These are phyloP conservation scores for Picochlorum sp. DNA, from an alignment of 139 green algal species.

Conservation along the genomic window DNA sequence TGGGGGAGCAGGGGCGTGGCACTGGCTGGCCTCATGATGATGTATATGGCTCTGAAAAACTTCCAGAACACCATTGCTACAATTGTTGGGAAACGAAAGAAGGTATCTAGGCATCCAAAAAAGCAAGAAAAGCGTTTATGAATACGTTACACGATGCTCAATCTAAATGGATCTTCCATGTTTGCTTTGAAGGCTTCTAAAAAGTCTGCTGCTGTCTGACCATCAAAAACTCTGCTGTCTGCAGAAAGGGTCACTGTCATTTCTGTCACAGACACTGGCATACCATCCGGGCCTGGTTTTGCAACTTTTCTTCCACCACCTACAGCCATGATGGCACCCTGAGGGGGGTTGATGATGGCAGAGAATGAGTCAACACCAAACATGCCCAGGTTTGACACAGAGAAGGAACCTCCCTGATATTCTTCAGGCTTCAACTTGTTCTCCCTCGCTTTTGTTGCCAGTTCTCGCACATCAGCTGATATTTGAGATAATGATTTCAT, in stretches of 20 bases:
- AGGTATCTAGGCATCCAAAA: too few relatives aligned
- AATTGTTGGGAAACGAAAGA: constrained; percentile 14
- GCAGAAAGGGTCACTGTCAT: constrained; percentile 82
- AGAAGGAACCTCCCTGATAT: constrained; percentile 82
- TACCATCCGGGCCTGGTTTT: neutral
- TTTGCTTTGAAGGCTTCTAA: constrained; percentile 67
- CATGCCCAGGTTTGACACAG: constrained; percentile 90
- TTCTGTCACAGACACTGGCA: constrained; percentile 17
- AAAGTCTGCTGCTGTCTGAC: constrained; percentile 59
- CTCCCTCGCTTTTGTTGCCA: constrained; percentile 63
- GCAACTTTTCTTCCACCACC: constrained; percentile 36
- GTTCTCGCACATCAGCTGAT: constrained; percentile 44
- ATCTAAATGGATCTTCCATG: constrained; percentile 61
- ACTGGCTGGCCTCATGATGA: constrained; percentile 37
- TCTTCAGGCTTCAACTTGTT: constrained; percentile 91
- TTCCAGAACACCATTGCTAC: constrained; percentile 52
- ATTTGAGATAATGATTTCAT: constrained; percentile 45
- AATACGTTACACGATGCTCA: constrained; percentile 37
- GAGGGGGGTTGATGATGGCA: constrained; percentile 94
- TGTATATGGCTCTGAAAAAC: constrained; percentile 73
- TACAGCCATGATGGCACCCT: constrained; percentile 62
- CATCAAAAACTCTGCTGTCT: constrained; percentile 82
- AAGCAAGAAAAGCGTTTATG: neutral
- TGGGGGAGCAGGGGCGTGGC: constrained; percentile 70
- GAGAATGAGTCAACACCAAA: constrained; percentile 75